A percentile compares a stretch with the other conserved stretches of the same genome.
These are phyloP conservation scores for Sclerotinia subarctica DNA, from an alignment of 2,329 filamentous ascomycete species.

Conservation along the genomic window DNA sequence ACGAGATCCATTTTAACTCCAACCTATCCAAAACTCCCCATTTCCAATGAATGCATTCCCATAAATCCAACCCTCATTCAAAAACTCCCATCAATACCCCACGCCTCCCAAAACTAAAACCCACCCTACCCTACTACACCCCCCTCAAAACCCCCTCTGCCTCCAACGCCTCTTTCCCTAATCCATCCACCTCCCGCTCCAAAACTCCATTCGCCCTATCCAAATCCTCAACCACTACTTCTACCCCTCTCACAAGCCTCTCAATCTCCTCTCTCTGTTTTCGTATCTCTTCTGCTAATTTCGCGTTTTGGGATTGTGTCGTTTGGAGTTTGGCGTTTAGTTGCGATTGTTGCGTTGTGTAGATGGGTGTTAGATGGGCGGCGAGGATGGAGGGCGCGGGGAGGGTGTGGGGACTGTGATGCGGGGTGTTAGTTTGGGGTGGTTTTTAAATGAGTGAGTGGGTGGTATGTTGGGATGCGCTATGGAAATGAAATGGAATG, in stretches of 20 bases:
- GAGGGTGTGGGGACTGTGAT: constrained; percentile 52
- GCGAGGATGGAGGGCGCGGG: constrained; percentile 51
- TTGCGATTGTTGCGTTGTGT: constrained; percentile 52
- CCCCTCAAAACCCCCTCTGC: constrained; percentile 25
- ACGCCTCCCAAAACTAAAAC: too few species aligned
- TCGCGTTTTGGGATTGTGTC: constrained; percentile 55
- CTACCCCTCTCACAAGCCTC: constrained; percentile 48
- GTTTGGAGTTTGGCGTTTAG: constrained; percentile 57
- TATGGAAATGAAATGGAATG: too few species aligned
- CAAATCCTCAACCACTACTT: constrained; percentile 53
- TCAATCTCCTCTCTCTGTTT: constrained; percentile 55
- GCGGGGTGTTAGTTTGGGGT: background rate
- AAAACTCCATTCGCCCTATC: constrained; percentile 44
- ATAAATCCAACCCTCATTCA: background rate
- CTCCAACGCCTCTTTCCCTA: constrained; percentile 30
- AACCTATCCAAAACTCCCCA: background rate
- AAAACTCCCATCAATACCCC: background rate
- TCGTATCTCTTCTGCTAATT: constrained; percentile 50
- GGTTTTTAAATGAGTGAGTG: too few species aligned
- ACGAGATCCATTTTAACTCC: background rate
- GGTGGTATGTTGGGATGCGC: too few species aligned
- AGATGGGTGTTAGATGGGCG: constrained; percentile 54
- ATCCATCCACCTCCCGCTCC: constrained; percentile 24
- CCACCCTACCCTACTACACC: constrained; percentile 8
- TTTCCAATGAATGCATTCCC: background rate